Evolutionary conservation across 495 filamentous ascomycete species (phyloP).

Genomic region (Neurospora sp.): DNA sequence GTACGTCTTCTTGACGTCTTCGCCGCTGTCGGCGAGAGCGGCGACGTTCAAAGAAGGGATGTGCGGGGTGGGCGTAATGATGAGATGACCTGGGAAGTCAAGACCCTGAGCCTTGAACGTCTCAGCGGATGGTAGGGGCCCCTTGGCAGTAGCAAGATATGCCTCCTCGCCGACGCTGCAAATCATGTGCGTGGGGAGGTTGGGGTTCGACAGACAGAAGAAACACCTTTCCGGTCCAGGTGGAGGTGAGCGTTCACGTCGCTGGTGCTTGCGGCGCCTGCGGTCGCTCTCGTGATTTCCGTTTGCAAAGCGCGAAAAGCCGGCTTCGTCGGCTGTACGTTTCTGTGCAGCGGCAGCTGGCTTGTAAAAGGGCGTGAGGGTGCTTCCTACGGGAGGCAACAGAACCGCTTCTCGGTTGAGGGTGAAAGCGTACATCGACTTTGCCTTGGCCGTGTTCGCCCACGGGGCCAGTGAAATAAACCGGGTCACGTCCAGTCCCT

Average conservation of each 20-base stretch:
- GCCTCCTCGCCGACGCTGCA: slow-evolving; percentile 72
- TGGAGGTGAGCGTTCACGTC: slow-evolving; percentile 38
- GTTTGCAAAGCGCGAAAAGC: slow-evolving; percentile 59
- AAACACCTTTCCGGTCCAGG: slow-evolving; percentile 75
- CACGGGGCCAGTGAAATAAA: slow-evolving; percentile 80
- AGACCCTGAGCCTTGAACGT: slow-evolving; percentile 53
- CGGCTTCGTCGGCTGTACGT: slow-evolving; percentile 47
- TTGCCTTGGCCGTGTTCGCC: slow-evolving; percentile 62
- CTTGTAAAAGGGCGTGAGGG: slow-evolving; percentile 54
- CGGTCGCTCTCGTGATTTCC: slow-evolving; percentile 44
- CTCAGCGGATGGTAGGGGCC: slow-evolving; percentile 60
- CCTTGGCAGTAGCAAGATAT: slow-evolving; percentile 88
- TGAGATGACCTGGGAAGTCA: slow-evolving; percentile 72
- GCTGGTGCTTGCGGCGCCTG: slow-evolving; percentile 48
- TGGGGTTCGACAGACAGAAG: slow-evolving; percentile 85
- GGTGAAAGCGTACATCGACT: slow-evolving; percentile 84
- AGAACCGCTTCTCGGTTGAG: slow-evolving; percentile 50
- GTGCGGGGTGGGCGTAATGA: slow-evolving; percentile 83
- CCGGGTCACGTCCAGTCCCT: slow-evolving; percentile 55
- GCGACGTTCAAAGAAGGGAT: slow-evolving; percentile 37
- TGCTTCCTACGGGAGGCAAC: slow-evolving; percentile 55
- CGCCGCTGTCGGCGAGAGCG: slow-evolving; percentile 38
- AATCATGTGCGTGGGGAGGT: slow-evolving; percentile 76
- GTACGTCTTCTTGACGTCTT: slow-evolving; percentile 46
- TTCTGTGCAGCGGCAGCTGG: slow-evolving; percentile 33